A percentile compares a stretch with the other conserved stretches of the same genome.
phyloP scores from a whole-genome alignment of 371 early-diverging fungal species.

The Lichtheimia corymbifera region DNA sequence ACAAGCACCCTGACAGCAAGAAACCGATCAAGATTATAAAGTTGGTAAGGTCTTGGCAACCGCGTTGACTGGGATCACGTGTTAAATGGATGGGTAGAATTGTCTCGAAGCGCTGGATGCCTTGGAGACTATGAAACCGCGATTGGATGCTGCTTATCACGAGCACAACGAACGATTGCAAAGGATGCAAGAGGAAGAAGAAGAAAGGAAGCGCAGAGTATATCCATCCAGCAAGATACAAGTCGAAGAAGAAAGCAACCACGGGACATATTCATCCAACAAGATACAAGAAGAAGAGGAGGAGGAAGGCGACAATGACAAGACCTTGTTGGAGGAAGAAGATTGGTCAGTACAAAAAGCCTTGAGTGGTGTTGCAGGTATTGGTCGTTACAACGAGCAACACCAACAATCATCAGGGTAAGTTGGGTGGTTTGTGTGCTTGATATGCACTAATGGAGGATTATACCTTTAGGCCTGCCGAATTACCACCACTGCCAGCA shows the following conservation, averaged over 20 bases:
- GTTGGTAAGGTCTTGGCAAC: slow-evolving; percentile 25
- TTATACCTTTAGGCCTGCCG: too few relatives aligned
- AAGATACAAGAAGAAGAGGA: slow-evolving; percentile 4
- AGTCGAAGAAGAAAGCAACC: slow-evolving; percentile 4
- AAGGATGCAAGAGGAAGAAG: neutral
- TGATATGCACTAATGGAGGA: too few relatives aligned
- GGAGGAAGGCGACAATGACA: neutral
- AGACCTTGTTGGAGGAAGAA: neutral
- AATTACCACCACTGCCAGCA: too few relatives aligned
- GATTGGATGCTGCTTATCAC: slow-evolving; percentile 25
- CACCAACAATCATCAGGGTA: neutral
- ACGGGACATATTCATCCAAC: neutral
- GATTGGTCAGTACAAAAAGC: slow-evolving; percentile 49
- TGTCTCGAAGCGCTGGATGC: slow-evolving; percentile 50
- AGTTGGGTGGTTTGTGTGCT: too few relatives aligned
- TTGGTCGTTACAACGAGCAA: slow-evolving; percentile 14
- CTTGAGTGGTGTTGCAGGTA: slow-evolving; percentile 42
- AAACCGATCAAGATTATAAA: slow-evolving; percentile 27
- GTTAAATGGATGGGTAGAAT: slow-evolving; percentile 25
- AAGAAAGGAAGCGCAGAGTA: neutral
- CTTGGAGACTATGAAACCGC: slow-evolving; percentile 49
- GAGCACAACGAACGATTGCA: slow-evolving; percentile 12
- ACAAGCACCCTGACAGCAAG: slow-evolving; percentile 43
- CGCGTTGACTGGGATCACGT: neutral
- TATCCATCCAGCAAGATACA: neutral